A percentile compares a stretch with the other conserved stretches of the same genome.
Conservation (phyloP, 148 eudicot species). For the Hydrangea macrophylla region DNA sequence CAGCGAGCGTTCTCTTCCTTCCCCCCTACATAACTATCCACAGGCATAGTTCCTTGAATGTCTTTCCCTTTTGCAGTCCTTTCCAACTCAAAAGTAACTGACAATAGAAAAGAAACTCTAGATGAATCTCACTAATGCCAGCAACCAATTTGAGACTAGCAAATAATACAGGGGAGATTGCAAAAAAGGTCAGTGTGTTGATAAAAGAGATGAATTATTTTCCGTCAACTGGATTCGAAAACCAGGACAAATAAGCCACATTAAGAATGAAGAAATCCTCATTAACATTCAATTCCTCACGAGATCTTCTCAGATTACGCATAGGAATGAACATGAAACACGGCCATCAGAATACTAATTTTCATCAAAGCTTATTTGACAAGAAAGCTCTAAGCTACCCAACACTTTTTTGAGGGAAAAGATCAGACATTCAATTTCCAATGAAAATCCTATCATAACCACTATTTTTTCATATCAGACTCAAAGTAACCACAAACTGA, state of each 20-base stretch:
- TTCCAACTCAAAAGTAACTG: no score
- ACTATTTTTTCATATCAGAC: neutral
- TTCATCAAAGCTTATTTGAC: neutral
- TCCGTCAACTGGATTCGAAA: neutral
- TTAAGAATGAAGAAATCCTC: no score
- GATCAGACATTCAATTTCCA: conserved; percentile 5
- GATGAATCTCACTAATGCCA: neutral
- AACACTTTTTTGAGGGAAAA: neutral
- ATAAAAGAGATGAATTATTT: no score
- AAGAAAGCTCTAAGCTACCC: neutral
- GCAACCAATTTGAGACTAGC: neutral
- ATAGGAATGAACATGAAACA: neutral
- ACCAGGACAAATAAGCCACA: neutral
- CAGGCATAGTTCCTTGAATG: no score
- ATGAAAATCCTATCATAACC: neutral
- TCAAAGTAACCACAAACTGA: neutral
- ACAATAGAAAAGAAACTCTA: neutral
- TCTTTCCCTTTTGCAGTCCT: no score
- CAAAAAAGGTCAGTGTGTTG: neutral
- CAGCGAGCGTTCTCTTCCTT: no score
- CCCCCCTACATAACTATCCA: no score
- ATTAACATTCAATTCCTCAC: neutral
- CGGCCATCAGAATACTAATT: neutral
- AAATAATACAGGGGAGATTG: neutral
- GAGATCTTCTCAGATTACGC: no score